Conservation (phyloP, 169 alveolate species). For the Cryptosporidium xiaoi region DNA sequence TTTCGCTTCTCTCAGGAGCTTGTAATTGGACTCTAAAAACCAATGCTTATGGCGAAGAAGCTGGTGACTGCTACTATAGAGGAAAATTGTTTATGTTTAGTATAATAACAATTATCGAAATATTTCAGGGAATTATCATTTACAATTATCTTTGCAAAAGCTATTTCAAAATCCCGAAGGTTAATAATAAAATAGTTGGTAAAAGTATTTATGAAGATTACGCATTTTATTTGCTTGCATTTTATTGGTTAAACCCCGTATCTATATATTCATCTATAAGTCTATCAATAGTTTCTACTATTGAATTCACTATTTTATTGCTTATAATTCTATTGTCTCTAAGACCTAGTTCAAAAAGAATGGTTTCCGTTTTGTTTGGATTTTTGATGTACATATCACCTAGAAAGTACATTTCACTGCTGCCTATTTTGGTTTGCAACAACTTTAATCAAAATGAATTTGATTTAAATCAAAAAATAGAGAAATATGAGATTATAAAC, state of each 20-base stretch:
- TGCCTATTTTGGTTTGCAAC: neutral
- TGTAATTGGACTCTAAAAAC: conserved; percentile 5
- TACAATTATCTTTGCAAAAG: conserved; percentile 6
- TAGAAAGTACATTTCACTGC: neutral
- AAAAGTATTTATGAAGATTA: neutral
- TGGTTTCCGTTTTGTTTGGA: conserved; percentile 11
- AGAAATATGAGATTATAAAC: too few relatives aligned
- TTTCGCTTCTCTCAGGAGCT: neutral
- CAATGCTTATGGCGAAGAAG: too few relatives aligned
- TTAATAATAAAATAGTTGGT: neutral
- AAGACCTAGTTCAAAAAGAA: neutral
- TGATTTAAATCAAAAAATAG: neutral
- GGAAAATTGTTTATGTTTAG: conserved; percentile 5
- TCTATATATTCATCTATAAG: conserved; percentile 11
- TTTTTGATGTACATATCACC: conserved; percentile 22
- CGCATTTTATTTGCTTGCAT: neutral
- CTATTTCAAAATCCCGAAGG: neutral
- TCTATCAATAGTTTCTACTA: conserved; percentile 23
- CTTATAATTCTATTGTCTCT: conserved; percentile 23
- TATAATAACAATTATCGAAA: neutral
- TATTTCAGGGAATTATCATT: conserved; percentile 22
- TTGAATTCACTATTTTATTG: conserved; percentile 13
- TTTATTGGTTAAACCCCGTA: conserved; percentile 53
- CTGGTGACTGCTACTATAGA: too few relatives aligned
- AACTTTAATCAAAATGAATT: neutral